A percentile compares a stretch with the other conserved stretches of the same genome.
These are phyloP conservation scores for Aurifilum marmelostoma DNA, from an alignment of 2,329 filamentous ascomycete species.

Conservation along the genomic window DNA sequence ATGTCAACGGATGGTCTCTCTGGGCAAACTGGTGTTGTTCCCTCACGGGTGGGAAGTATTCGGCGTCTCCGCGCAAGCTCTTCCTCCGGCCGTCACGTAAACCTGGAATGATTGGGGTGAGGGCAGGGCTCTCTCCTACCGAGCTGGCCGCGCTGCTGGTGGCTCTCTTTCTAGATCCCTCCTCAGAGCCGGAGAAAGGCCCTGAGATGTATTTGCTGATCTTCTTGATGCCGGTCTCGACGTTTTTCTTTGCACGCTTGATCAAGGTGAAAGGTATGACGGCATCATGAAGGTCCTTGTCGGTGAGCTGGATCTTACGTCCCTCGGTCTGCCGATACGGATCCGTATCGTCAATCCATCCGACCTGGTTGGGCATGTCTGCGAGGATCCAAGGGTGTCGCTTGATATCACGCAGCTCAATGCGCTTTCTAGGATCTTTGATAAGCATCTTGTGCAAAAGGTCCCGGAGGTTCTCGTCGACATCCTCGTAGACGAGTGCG, in stretches of 20 bases:
- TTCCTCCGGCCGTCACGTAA: slow-evolving; percentile 56
- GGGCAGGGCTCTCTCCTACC: slow-evolving; percentile 56
- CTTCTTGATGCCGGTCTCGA: slow-evolving; percentile 77
- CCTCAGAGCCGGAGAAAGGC: slow-evolving; percentile 56
- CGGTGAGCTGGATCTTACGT: slow-evolving; percentile 88
- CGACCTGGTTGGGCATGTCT: slow-evolving; percentile 72
- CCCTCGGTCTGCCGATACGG: slow-evolving; percentile 77
- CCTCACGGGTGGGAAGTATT: slow-evolving; percentile 54
- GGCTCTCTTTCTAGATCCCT: slow-evolving; percentile 57
- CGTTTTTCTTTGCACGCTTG: slow-evolving; percentile 78
- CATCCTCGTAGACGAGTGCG: slow-evolving; percentile 81
- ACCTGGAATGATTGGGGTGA: slow-evolving; percentile 55
- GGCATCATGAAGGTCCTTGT: slow-evolving; percentile 84
- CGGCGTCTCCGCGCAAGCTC: slow-evolving; percentile 54
- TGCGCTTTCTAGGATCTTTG: slow-evolving; percentile 88
- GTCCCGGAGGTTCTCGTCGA: slow-evolving; percentile 80
- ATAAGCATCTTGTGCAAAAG: slow-evolving; percentile 77
- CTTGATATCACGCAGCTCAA: slow-evolving; percentile 89
- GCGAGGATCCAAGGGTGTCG: slow-evolving; percentile 88
- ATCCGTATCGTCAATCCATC: slow-evolving; percentile 95
- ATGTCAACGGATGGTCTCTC: slow-evolving; percentile 72
- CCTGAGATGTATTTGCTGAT: slow-evolving; percentile 67
- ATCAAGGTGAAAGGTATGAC: slow-evolving; percentile 89
- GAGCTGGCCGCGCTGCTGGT: slow-evolving; percentile 68
- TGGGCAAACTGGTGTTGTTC: slow-evolving; percentile 43